Base-by-base conservation (phyloP, 495 filamentous ascomycete species). In the Penicillium odoratum region DNA sequence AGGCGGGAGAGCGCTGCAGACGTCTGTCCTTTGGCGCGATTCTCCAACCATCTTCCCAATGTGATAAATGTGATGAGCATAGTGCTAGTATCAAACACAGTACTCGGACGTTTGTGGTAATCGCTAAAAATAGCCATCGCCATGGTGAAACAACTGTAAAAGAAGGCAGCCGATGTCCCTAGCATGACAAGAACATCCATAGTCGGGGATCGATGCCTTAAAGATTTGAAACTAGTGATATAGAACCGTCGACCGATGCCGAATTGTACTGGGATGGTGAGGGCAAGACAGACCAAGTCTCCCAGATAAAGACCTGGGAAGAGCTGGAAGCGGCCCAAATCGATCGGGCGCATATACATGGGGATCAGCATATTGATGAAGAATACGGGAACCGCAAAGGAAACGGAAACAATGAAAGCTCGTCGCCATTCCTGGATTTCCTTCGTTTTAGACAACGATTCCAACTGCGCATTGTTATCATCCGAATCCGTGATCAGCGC, bases 41-140 rank as follows among this genome's bases (percentile, higher is more conserved):
- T 99, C 70, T 99, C 94, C 8, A 99, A 71, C 77, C 89, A 98
- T 34, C 94, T 85, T 26, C 94, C 93, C 4, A 99, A 77, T 0
- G 90, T 90, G 71, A 97, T 91, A 71, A 98, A 98, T 0, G 91
- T 97, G 67, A 99, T 96, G 25, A 99, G 83, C 95, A 98, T 99
- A 25, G 92, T 97, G 69, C 92, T 96, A 0, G 94, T 99, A 62
- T 99, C 94, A 60, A 98, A 99, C 4, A 98, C 88, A 6, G 90
- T 97, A 53, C 83, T 85, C 3, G 94, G 94, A 21, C 87, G 81
- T 7, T 77, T 81, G 64, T 97, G 92, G 5, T 90, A 86, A 7
- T 80, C 73, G 33, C 80, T 75, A 3, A 88, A 47, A 25, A 98
- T 65, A 7, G 91, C 91, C 33, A 97, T 86, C 11, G 85, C 13